Evolutionary conservation across 495 filamentous ascomycete genomes (phyloP).

Genomic region (Trichoderma orchidacearum): DNA sequence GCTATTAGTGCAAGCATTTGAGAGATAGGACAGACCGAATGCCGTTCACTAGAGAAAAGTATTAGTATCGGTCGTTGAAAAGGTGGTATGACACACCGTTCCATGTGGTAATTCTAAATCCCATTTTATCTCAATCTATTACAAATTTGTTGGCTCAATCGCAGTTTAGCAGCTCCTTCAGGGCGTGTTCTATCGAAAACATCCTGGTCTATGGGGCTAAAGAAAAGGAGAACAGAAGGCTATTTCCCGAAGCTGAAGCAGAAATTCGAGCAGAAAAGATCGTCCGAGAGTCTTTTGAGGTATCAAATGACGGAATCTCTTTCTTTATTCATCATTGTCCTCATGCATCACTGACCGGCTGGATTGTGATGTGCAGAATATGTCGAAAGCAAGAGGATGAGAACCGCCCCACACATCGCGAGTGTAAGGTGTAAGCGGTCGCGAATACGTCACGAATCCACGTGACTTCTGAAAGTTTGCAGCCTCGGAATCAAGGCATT

Average conservation of each 20-base stretch:
- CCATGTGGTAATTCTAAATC: conserved; percentile 19
- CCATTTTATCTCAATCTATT: conserved; percentile 9
- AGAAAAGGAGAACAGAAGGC: too few relatives aligned
- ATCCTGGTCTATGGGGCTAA: neutral
- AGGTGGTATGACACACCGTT: conserved; percentile 12
- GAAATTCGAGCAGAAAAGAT: too few relatives aligned
- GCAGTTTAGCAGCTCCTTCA: neutral
- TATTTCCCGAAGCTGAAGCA: too few relatives aligned
- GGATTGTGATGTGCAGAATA: neutral
- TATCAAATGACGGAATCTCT: too few relatives aligned
- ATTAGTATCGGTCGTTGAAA: neutral
- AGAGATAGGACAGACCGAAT: conserved; percentile 48
- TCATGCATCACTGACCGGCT: neutral
- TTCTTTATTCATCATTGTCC: neutral
- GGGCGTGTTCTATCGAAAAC: neutral
- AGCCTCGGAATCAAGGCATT: conserved; percentile 1
- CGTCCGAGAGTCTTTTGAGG: too few relatives aligned
- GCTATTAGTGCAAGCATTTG: neutral
- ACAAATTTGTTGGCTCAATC: too few relatives aligned
- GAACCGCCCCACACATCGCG: neutral
- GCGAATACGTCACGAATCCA: conserved; percentile 18
- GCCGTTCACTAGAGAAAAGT: conserved; percentile 59
- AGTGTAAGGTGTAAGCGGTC: conserved; percentile 5
- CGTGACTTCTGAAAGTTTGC: conserved; percentile 6
- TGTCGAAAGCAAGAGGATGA: neutral